phyloP scores from a whole-genome alignment of 2,329 filamentous ascomycete genomes.

The Cordyceps cateniannulata region DNA sequence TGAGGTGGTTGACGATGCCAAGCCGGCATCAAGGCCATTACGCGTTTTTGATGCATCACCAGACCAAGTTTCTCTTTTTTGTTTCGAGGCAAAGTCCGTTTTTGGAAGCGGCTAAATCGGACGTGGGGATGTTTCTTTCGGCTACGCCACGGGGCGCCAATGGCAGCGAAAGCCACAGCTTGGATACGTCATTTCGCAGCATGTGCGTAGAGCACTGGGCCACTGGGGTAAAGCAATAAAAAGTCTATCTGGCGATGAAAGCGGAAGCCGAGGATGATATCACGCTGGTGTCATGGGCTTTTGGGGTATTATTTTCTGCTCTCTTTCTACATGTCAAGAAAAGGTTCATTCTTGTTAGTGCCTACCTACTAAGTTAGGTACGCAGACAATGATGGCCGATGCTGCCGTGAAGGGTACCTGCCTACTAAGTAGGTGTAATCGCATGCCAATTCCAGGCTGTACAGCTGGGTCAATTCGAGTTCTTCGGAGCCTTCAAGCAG shows the following conservation, averaged over 20 bases:
- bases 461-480: background rate
- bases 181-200: conserved; percentile 3
- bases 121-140: background rate
- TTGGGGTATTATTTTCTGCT: background rate
- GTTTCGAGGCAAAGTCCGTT: background rate
- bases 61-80: background rate
- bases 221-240: background rate
- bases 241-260: conserved; percentile 3
- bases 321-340: background rate
- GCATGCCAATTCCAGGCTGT: background rate
- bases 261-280: conserved; percentile 4
- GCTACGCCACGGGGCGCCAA: background rate
- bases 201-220: background rate
- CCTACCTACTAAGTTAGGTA: too few relatives aligned
- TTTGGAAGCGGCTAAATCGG: conserved; percentile 4
- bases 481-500: background rate
- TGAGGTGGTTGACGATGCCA: background rate
- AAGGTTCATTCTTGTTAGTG: background rate
- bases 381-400: too few relatives aligned
- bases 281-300: conserved; percentile 3
- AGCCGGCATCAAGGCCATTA: background rate
- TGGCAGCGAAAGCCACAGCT: background rate
- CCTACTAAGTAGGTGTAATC: too few relatives aligned
- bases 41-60: background rate
- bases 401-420: too few relatives aligned